Base-by-base conservation (phyloP, 495 filamentous ascomycete genomes). In the Xylaria castorea region DNA sequence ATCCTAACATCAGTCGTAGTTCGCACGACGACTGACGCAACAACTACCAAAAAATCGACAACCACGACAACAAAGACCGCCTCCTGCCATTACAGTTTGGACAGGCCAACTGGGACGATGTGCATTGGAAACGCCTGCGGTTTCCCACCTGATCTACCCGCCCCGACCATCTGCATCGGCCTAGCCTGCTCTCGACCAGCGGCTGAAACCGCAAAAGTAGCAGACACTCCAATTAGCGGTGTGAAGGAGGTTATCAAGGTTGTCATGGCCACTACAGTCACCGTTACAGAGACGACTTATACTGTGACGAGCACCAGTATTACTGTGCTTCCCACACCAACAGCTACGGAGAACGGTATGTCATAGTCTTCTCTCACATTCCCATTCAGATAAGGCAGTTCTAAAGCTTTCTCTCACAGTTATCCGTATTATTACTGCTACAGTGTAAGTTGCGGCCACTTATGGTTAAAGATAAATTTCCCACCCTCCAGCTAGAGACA, bases 211-310 rank as follows among this genome's bases (percentile, higher is more conserved):
- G 42, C 68, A 1, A 42, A 51, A 9, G 61, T 67, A 11, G 30
- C 73, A 36, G 75, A 75, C 16, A 70, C 71, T 64, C 30, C 66
- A 22, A 68, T 36, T 22, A 42, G n/a, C 20, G 20, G 14, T 3
- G 68, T 46, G 20, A 66, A 76, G 50, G 40, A 53, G 5, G 72
- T 74, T 27, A 55, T 74, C 50, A 80, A 75, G 9, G 75, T 79
- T 12, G 74, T 81, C 42, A 74, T 76, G 22, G 76, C 78, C 3
- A 78, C 79, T 42, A 83, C 80, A 7, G 80, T 81, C n/a, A 83
- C 83, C 0, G 75, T 78, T 58, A 85, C 82, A 20, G 77, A 85
- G 50, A 83, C 83, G 20, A 85, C 82, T 20, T 79, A 74, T 44
- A 85, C 83, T 0, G 77, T 84, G 25, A 85, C 82, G 11, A 81